Base-by-base conservation (phyloP, 2,329 filamentous ascomycete genomes). In the Lasiodiplodia gonubiensis region DNA sequence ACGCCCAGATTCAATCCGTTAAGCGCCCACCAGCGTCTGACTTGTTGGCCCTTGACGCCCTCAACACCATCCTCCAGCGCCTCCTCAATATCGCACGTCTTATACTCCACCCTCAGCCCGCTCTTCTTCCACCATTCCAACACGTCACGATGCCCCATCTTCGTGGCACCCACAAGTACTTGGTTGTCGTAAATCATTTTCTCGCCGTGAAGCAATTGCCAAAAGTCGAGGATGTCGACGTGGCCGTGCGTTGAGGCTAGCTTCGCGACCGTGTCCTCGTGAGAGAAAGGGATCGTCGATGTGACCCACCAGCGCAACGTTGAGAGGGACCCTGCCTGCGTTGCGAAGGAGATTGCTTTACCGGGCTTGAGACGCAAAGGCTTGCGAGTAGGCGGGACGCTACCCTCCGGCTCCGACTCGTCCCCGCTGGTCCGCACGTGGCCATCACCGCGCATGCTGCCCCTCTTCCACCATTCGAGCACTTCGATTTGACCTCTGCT, bases 51-150 rank as follows among this genome's bases (percentile, higher is more conserved):
- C 66, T 90, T 89, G 4, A 83, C 79, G 1, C 84, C 87, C 46
- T 88, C 87, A 4, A 94, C 87, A 25, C 92, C 92, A 76, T 97
- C 94, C 77, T 97, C 94, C 48, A 97, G 84, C 0, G 94, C 94
- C 80, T 97, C 94, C 77, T 97, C 94, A 69, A 98, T 95, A 78
- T 97, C 93, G 78, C 93, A 97, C 1, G 93, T 97, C 78, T 94
- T 94, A 79, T 97, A 97, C 78, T 97, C 93, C 30, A 97, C 93
- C 64, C 87, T 86, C 72, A 94, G 85, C 0, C 89, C 88, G 72
- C 89, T 91, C 64, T 85, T 85, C 74, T 92, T 91, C 94, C 94
- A 97, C 94, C 94, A 97, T 76, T 97, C 92, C 8, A 98, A 82
- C 25, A 97, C 93, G 42, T 88, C 85, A 3, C 93, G 88, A 76